Evolutionary conservation across 768 basidiomycete genomes (phyloP).

Genomic region (Mycena capillaripes): DNA sequence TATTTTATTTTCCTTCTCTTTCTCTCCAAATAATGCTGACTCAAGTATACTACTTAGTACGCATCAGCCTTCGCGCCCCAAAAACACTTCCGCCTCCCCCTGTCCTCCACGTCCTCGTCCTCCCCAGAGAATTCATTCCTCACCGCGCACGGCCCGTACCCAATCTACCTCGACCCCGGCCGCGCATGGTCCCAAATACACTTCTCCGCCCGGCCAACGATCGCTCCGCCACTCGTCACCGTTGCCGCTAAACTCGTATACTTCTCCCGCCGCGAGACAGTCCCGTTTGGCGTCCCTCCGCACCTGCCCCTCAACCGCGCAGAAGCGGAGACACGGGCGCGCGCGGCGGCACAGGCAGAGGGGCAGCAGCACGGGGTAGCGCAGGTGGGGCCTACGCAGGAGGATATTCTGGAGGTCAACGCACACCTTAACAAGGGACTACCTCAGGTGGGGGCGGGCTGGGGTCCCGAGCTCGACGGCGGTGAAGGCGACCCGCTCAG

Average conservation of each 20-base stretch:
- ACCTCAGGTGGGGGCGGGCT: conserved; percentile 28
- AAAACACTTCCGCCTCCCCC: conserved; percentile 70
- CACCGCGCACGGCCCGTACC: conserved; percentile 62
- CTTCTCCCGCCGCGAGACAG: conserved; percentile 68
- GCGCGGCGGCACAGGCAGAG: no score
- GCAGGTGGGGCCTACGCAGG: conserved; percentile 61
- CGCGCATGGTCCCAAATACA: conserved; percentile 47
- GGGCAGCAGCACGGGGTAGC: no score
- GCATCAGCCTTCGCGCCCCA: conserved; percentile 72
- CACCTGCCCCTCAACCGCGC: conserved; percentile 50
- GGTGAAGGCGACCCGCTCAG: conserved; percentile 43
- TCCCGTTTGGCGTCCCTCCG: conserved; percentile 58
- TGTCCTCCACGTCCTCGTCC: conserved; percentile 43
- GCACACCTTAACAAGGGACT: conserved; percentile 49
- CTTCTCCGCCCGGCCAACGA: conserved; percentile 44
- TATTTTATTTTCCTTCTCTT: conserved; percentile 4
- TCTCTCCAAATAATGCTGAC: conserved; percentile 16
- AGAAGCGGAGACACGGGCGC: conserved; percentile 37
- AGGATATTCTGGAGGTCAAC: conserved; percentile 74
- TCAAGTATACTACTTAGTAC: conserved; percentile 58
- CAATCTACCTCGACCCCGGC: conserved; percentile 55
- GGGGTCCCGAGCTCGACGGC: not conserved
- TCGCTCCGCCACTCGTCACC: conserved; percentile 61
- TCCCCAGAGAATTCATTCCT: conserved; percentile 41
- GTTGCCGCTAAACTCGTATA: conserved; percentile 75